A percentile compares a stretch with the other conserved stretches of the same genome.
phyloP scores from a whole-genome alignment of 2,329 filamentous ascomycete genomes.

The Chaetomiaceae sp. region DNA sequence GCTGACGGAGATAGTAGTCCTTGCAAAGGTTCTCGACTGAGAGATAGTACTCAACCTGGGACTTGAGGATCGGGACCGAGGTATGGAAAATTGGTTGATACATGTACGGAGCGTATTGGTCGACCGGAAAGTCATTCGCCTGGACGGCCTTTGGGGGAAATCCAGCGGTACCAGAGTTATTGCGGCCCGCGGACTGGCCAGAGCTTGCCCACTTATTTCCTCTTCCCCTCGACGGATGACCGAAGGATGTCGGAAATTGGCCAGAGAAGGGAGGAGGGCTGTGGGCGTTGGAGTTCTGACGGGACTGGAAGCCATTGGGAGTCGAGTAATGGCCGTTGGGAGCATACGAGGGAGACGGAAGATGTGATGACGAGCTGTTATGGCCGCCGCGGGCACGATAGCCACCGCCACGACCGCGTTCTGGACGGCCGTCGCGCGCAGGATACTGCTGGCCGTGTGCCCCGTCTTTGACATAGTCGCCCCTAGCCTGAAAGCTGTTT shows the following conservation, averaged over 20 bases:
- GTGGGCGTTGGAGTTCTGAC: conserved; percentile 36
- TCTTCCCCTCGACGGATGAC: conserved; percentile 23
- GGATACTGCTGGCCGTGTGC: conserved; percentile 27
- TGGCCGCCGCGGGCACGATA: conserved; percentile 46
- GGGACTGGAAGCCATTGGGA: conserved; percentile 29
- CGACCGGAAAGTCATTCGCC: conserved; percentile 40
- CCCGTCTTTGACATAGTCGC: conserved; percentile 24
- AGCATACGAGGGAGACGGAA: conserved; percentile 36
- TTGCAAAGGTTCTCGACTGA: conserved; percentile 94
- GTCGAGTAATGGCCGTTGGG: conserved; percentile 34
- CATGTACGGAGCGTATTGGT: conserved; percentile 54
- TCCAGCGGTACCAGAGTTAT: conserved; percentile 17
- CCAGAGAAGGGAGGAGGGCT: conserved; percentile 39
- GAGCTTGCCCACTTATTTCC: conserved; percentile 23
- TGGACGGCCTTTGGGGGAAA: conserved; percentile 31
- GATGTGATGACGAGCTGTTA: conserved; percentile 32
- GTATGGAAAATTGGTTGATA: conserved; percentile 22
- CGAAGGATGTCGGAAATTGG: conserved; percentile 31
- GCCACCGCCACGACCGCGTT: conserved; percentile 39
- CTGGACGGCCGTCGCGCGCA: conserved; percentile 35
- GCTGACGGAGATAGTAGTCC: conserved; percentile 78
- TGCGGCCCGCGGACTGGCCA: conserved; percentile 18
- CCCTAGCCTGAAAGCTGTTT: conserved; percentile 14
- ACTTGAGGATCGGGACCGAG: conserved; percentile 40
- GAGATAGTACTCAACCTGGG: conserved; percentile 85